These are phyloP conservation scores for Candida incommunis DNA, from an alignment of 805 yeast genomes.

Conservation along the genomic window DNA sequence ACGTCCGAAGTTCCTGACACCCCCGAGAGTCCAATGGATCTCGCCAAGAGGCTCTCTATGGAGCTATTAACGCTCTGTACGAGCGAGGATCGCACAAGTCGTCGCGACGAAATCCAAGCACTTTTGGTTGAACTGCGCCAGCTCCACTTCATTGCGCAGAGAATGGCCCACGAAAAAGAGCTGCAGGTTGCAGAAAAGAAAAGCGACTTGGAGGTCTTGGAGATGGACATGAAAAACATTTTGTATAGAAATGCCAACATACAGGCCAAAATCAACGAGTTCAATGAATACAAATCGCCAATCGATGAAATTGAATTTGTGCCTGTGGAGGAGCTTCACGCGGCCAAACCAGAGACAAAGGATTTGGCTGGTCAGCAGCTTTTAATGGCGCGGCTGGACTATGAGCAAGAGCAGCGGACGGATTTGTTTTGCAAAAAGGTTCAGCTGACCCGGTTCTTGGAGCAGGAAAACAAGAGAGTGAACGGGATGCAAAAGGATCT, in stretches of 20 bases:
- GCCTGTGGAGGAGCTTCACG: background rate
- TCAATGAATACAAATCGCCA: background rate
- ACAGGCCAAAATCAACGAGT: background rate
- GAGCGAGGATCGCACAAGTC: background rate
- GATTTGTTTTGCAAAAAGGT: background rate
- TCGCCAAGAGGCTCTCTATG: background rate
- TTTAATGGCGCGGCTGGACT: background rate
- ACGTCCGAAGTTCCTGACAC: background rate
- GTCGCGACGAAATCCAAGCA: background rate
- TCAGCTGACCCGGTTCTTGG: background rate
- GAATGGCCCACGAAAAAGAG: background rate
- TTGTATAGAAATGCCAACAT: background rate
- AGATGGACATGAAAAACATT: background rate
- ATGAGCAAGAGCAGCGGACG: background rate
- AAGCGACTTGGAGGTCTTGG: background rate
- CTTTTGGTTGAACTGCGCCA: slow-evolving; percentile 1
- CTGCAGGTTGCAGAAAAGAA: background rate
- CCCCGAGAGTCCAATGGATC: background rate
- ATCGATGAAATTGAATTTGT: background rate
- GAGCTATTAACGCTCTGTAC: background rate
- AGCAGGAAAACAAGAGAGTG: background rate
- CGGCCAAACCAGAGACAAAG: background rate
- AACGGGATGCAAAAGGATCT: background rate
- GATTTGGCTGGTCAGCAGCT: background rate
- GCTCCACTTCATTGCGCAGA: background rate